Evolutionary conservation across 2,329 filamentous ascomycete genomes (phyloP).

Genomic region (Magnaporthiopsis incrustans): DNA sequence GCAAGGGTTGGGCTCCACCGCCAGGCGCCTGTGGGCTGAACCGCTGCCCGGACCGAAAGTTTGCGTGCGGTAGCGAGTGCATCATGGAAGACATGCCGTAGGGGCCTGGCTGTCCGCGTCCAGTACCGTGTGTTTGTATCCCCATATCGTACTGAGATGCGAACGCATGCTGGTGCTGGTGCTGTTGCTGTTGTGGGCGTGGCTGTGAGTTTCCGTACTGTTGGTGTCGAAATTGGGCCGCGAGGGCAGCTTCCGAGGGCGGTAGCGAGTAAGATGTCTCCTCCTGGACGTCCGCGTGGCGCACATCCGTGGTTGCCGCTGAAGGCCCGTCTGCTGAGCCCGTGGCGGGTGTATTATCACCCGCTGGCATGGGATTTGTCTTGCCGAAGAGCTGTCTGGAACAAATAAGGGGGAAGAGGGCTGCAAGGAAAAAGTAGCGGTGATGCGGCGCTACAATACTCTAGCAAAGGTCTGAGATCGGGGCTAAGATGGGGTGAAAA

Average conservation of each 20-base stretch:
- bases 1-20: conserved; percentile 24
- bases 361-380: neutral
- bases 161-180: conserved; percentile 6
- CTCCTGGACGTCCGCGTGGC: neutral
- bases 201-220: neutral
- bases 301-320: neutral
- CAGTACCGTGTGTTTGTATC: neutral
- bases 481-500: neutral
- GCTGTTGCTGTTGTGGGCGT: neutral
- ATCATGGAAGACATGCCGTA: conserved; percentile 42
- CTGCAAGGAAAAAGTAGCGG: neutral
- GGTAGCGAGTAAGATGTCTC: neutral
- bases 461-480: neutral
- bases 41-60: conserved; percentile 28
- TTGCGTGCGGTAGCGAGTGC: conserved; percentile 32
- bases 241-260: neutral
- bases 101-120: neutral
- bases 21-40: conserved; percentile 27
- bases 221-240: conserved; percentile 1
- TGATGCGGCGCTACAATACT: neutral
- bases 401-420: neutral
- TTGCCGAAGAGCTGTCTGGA: neutral
- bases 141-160: conserved; percentile 6
- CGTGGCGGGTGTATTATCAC: conserved; percentile 1
- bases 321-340: conserved; percentile 1